A percentile compares a stretch with the other conserved stretches of the same genome.
Conservation (phyloP, 148 eudicot genomes). For the Dianthus caryophyllus region DNA sequence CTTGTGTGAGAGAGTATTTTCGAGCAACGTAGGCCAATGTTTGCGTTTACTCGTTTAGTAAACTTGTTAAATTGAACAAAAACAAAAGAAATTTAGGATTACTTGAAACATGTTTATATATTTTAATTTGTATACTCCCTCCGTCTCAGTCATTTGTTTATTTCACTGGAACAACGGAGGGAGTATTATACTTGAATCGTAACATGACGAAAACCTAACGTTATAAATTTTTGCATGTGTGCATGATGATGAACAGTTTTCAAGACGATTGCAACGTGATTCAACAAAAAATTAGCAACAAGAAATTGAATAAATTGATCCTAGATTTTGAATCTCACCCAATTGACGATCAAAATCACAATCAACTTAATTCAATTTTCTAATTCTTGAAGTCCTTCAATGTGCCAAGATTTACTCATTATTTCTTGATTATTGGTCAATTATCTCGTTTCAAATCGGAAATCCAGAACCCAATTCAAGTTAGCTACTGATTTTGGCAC, state of each 20-base stretch:
- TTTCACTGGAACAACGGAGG: no score
- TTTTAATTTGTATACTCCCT: no score
- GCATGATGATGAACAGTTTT: slow-evolving; percentile 25
- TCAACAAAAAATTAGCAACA: slow-evolving; percentile 53
- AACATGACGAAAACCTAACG: not conserved
- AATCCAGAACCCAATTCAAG: slow-evolving; percentile 10
- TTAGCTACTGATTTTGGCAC: slow-evolving; percentile 5
- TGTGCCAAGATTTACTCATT: not conserved
- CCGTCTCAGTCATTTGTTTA: no score
- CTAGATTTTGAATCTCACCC: slow-evolving; percentile 37
- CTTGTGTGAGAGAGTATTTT: no score
- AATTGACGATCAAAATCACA: slow-evolving; percentile 16
- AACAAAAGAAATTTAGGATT: no score
- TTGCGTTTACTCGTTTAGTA: no score
- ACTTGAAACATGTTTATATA: no score
- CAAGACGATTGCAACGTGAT: slow-evolving; percentile 41
- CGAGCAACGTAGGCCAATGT: no score
- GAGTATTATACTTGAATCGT: not conserved
- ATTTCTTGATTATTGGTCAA: not conserved
- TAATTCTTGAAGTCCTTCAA: not conserved
- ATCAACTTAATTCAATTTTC: slow-evolving; percentile 11
- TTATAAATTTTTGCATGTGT: not conserved
- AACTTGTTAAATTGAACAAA: no score
- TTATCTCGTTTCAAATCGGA: not conserved
- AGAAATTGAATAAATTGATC: slow-evolving; percentile 51